Conservation (phyloP, 1,284 basidiomycete genomes). For the Thelephora terrestris region DNA sequence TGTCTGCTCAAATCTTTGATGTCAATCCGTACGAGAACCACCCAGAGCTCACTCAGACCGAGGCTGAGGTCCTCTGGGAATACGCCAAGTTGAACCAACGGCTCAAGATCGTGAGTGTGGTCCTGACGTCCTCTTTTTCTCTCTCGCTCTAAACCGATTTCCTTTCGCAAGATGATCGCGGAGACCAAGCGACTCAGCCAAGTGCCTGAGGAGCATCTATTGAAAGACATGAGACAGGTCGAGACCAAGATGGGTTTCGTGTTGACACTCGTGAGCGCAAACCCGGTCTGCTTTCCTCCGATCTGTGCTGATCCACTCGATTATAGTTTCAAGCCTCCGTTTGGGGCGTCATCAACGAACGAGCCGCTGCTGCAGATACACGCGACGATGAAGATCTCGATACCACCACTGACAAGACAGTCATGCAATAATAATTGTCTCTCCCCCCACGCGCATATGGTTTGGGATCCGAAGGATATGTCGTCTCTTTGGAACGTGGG, state of each 20-base stretch:
- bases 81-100: conserved; percentile 46
- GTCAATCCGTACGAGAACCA: conserved; percentile 61
- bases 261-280: conserved; percentile 62
- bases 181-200: conserved; percentile 52
- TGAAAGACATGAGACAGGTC: conserved; percentile 72
- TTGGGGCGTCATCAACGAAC: conserved; percentile 89
- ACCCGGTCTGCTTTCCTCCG: background rate
- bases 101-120: conserved; percentile 41
- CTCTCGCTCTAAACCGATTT: background rate
- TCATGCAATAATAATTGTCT: no score
- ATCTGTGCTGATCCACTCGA: background rate
- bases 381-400: conserved; percentile 19
- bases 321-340: conserved; percentile 87
- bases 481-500: no score
- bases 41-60: conserved; percentile 39
- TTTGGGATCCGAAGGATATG: no score
- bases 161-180: conserved; percentile 36
- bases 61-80: conserved; percentile 51
- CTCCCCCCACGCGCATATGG: no score
- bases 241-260: conserved; percentile 96
- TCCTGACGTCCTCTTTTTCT: background rate
- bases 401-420: conserved; percentile 26
- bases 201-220: conserved; percentile 63
- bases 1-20: conserved; percentile 35
- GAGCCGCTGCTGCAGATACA: conserved; percentile 43